phyloP scores from a whole-genome alignment of 164 flowering plant species.

The Vitis cinerea region DNA sequence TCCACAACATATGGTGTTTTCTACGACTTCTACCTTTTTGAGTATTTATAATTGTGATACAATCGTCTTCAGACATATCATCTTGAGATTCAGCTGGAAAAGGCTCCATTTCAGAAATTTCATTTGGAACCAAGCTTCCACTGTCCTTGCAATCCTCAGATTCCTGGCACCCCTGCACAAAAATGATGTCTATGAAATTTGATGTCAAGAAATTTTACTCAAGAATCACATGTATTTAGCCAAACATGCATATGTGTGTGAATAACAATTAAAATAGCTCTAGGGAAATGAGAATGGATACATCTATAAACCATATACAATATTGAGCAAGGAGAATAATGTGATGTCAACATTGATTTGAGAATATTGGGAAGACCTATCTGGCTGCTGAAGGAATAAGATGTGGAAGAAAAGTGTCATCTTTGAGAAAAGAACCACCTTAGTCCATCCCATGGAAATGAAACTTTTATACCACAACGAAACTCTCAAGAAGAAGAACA shows the following conservation, averaged over 20 bases:
- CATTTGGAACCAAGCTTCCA: slow-evolving; percentile 10
- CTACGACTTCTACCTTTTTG: slow-evolving; percentile 27
- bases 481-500: neutral
- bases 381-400: too few relatives aligned
- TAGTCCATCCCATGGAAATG: neutral
- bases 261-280: too few relatives aligned
- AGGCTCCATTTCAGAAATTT: slow-evolving; percentile 18
- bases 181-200: neutral
- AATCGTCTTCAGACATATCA: slow-evolving; percentile 31
- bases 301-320: too few relatives aligned
- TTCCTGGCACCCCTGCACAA: slow-evolving; percentile 28
- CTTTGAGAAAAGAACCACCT: too few relatives aligned
- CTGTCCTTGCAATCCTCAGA: slow-evolving; percentile 29
- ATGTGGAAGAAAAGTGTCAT: too few relatives aligned
- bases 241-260: too few relatives aligned
- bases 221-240: neutral
- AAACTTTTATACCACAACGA: neutral
- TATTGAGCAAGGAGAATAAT: too few relatives aligned
- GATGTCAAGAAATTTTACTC: neutral
- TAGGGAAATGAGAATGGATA: too few relatives aligned
- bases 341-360: too few relatives aligned
- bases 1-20: slow-evolving; percentile 58
- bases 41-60: slow-evolving; percentile 13
- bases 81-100: slow-evolving; percentile 28
- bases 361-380: too few relatives aligned